phyloP scores from a whole-genome alignment of 306 rosid genomes.

The Delonix regia region DNA sequence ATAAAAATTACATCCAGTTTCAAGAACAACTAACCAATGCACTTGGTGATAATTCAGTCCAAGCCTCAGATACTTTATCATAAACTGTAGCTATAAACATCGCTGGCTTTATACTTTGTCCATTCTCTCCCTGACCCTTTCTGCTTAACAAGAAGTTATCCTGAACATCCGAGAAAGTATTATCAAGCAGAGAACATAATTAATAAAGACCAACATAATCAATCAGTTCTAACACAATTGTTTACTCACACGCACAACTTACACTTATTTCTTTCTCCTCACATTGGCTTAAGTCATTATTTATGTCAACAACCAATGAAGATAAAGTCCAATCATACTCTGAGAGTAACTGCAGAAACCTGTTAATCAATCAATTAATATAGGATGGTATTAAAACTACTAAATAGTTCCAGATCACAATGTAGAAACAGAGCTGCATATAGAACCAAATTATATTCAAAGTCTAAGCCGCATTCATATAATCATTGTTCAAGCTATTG shows the following conservation, averaged over 20 bases:
- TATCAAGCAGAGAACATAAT: conserved; percentile 27
- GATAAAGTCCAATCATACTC: conserved; percentile 88
- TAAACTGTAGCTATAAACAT: conserved; percentile 88
- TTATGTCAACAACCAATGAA: conserved; percentile 82
- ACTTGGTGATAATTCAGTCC: conserved; percentile 84
- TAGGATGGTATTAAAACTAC: conserved; percentile 13
- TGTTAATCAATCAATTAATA: conserved; percentile 39
- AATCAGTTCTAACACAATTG: conserved; percentile 9
- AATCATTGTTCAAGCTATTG: not conserved
- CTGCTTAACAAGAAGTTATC: conserved; percentile 65
- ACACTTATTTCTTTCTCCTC: conserved; percentile 78
- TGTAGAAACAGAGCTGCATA: not conserved
- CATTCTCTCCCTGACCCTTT: conserved; percentile 63
- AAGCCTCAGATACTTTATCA: conserved; percentile 83
- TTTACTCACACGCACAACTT: conserved; percentile 44
- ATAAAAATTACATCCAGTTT: conserved; percentile 21
- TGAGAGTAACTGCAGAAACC: conserved; percentile 80
- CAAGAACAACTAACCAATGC: conserved; percentile 52
- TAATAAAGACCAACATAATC: conserved; percentile 12
- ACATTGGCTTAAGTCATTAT: conserved; percentile 56
- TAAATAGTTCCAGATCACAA: conserved; percentile 12
- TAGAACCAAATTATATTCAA: not conserved
- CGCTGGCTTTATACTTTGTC: conserved; percentile 49
- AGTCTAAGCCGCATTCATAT: conserved; percentile 12
- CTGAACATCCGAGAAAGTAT: conserved; percentile 48